Evolutionary conservation across 2,329 filamentous ascomycete species (phyloP), one percentile per base, ranked within the genome.

Genomic region (Escovopsis sp.): DNA sequence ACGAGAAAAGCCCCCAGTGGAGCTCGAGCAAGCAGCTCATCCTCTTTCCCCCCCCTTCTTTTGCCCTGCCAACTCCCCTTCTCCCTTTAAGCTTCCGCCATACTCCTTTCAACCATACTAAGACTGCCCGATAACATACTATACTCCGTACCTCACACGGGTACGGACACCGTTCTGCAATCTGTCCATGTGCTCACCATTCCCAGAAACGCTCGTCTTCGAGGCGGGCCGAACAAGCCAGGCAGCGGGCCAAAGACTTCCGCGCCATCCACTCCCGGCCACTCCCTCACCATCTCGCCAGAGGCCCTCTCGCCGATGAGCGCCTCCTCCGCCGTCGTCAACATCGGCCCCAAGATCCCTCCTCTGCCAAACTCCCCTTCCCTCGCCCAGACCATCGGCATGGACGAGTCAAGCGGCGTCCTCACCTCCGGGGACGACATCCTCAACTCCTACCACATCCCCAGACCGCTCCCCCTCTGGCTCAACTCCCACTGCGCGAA

Each of bases 401-500:
- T 82, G 66, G 80, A 83, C 54, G 72, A 79, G 53, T 62, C 72
- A 53, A 67, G 63, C 52, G 66, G 69, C 57, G 58, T 61, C 42
- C 62, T 66, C 50, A 51, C 63, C 32, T 66, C 59, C 49, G 66
- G 63, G 45, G 73, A 80, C 52, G 73, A 76, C 44, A 59, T 73
- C 41, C 68, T 80, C 49, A 66, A 66, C 51, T 67, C 67, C 11
- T 80, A 79, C 55, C 76, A 80, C 51, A 67, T 84, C 46, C 80
- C 80, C 45, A 72, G 75, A 35, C 74, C 75, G 30, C 67, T 78
- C 46, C 84, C 84, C 12, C 66, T 85, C 47, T 87, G 84, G 77
- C 76, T 87, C 55, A 81, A 84, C 55, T 73, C 81, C 43, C 67
- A 77, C 47, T 82, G 85, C 58, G 80, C 83, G 43, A 84, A 82